Conservation (phyloP, 2,329 filamentous ascomycete genomes). For the Penicillium sp. region DNA sequence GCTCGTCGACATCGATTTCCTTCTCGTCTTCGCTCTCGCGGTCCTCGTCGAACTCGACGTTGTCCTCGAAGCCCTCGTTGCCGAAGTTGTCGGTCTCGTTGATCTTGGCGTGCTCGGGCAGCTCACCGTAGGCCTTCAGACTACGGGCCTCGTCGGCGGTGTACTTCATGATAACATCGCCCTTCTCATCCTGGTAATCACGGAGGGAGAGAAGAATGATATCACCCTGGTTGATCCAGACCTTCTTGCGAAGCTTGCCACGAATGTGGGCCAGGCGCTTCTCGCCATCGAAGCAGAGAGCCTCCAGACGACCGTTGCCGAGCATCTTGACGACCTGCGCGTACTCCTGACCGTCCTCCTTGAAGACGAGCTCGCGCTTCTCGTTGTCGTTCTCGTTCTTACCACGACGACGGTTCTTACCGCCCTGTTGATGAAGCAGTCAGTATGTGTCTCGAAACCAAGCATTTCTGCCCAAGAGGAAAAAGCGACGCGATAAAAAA, state of each 20-base stretch:
- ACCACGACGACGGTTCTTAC: conserved; percentile 96
- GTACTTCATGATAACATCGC: conserved; percentile 92
- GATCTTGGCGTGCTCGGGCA: conserved; percentile 97
- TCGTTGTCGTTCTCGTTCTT: conserved; percentile 99
- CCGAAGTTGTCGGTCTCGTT: conserved; percentile 95
- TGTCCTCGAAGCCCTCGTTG: conserved; percentile 89
- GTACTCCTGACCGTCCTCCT: conserved; percentile 93
- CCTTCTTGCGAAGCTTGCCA: conserved; percentile 98
- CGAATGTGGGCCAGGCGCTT: conserved; percentile 80
- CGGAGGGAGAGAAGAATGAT: conserved; percentile 84
- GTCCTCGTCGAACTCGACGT: conserved; percentile 98
- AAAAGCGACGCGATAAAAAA: not conserved
- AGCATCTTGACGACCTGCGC: conserved; percentile 93
- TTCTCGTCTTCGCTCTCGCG: conserved; percentile 62
- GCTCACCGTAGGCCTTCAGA: conserved; percentile 93
- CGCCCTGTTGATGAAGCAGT: conserved; percentile 59
- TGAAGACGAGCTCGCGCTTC: conserved; percentile 97
- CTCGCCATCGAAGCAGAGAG: conserved; percentile 89
- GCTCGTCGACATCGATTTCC: conserved; percentile 93
- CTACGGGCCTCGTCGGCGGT: conserved; percentile 89
- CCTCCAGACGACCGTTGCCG: conserved; percentile 88
- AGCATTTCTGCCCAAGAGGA: not conserved
- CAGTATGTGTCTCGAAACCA: conserved; percentile 19
- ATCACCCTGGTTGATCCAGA: conserved; percentile 98
- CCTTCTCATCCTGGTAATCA: conserved; percentile 92